Percentiles rank a stretch among this genome's conserved stretches.
phyloP scores from a whole-genome alignment of 2,329 filamentous ascomycete species.

The Bipolaris cookei region DNA sequence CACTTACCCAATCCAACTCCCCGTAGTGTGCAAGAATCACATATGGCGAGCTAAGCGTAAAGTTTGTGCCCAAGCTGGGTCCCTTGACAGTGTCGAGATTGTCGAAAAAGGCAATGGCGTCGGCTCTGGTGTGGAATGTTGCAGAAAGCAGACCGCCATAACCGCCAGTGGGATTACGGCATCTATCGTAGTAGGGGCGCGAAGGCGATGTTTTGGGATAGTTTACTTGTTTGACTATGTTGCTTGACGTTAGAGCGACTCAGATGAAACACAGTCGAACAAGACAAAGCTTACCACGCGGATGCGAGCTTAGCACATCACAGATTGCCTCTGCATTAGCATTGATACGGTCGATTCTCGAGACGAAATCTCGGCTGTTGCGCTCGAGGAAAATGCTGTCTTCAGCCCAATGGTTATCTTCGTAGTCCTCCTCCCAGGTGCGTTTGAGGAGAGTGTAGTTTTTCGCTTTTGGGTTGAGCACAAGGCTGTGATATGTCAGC shows the following conservation, averaged over 20 bases:
- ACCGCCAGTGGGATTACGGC: constrained; percentile 73
- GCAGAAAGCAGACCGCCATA: constrained; percentile 91
- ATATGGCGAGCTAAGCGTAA: constrained; percentile 90
- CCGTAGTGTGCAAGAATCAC: constrained; percentile 89
- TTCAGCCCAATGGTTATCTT: constrained; percentile 93
- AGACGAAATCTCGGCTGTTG: constrained; percentile 90
- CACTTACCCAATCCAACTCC: constrained; percentile 82
- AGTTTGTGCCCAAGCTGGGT: constrained; percentile 94
- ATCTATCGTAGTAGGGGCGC: constrained; percentile 76
- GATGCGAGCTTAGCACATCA: constrained; percentile 67
- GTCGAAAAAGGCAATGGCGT: constrained; percentile 85
- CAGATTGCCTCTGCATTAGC: constrained; percentile 83
- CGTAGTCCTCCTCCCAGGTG: constrained; percentile 69
- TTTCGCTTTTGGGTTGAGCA: constrained; percentile 69
- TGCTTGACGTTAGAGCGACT: not conserved
- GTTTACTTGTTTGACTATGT: constrained; percentile 74
- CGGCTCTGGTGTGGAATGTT: constrained; percentile 72
- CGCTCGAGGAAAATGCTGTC: constrained; percentile 94
- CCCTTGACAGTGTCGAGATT: constrained; percentile 87
- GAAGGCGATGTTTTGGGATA: constrained; percentile 84
- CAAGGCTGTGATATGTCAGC: constrained; percentile 51
- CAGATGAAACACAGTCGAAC: not conserved
- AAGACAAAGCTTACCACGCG: constrained; percentile 50
- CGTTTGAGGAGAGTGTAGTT: constrained; percentile 75
- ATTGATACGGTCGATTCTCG: constrained; percentile 84